Conservation (phyloP, 1,284 basidiomycete species). For the Pseudozyma thailandica region DNA sequence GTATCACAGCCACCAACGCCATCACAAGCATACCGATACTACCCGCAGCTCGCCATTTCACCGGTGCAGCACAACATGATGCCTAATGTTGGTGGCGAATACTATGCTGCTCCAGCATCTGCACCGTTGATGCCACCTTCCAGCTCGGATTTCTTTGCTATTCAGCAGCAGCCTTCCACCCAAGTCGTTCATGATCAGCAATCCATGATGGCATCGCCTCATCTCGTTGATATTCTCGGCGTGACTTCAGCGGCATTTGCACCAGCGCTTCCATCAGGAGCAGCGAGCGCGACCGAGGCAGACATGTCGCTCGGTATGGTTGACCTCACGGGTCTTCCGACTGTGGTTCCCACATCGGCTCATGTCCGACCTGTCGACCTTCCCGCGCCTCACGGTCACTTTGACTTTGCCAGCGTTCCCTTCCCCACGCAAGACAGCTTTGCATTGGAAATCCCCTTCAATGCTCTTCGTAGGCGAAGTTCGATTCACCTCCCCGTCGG, state of each 20-base stretch:
- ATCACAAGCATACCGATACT: constrained; percentile 30
- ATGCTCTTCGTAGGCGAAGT: constrained; percentile 33
- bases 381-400: constrained; percentile 46
- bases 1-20: constrained; percentile 45
- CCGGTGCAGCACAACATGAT: constrained; percentile 8
- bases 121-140: constrained; percentile 21
- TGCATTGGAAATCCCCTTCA: constrained; percentile 24
- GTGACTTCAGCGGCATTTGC: constrained; percentile 16
- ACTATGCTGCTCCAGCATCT: constrained; percentile 13
- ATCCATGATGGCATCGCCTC: constrained; percentile 21
- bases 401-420: constrained; percentile 49
- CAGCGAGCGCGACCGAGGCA: constrained; percentile 33
- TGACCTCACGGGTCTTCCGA: constrained; percentile 21
- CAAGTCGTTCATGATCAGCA: constrained; percentile 1
- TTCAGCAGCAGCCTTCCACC: constrained; percentile 3
- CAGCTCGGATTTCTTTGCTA: constrained; percentile 15
- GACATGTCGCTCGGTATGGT: constrained; percentile 31
- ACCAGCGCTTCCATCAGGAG: constrained; percentile 14
- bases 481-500: constrained; percentile 42
- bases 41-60: constrained; percentile 16
- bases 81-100: constrained; percentile 12
- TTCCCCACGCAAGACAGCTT: constrained; percentile 43
- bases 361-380: constrained; percentile 50
- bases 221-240: constrained; percentile 31
- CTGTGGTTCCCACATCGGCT: constrained; percentile 46